Conservation (phyloP, 192 early-diverging fungal genomes). For the Coemansia javaensis region DNA sequence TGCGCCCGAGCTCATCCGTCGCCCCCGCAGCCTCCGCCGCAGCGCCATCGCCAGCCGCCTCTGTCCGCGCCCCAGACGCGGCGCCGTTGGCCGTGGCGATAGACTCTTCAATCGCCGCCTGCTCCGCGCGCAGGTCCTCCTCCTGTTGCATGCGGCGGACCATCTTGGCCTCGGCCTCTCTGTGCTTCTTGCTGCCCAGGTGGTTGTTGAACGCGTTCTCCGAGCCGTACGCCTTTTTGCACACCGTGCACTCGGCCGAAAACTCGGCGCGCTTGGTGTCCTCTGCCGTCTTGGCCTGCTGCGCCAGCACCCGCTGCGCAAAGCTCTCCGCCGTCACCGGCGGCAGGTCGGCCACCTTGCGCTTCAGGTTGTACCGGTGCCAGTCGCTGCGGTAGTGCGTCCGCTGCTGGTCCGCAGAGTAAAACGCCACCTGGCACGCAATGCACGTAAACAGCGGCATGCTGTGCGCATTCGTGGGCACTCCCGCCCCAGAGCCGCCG, state of each 20-base stretch:
- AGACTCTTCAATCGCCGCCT: slow-evolving; percentile 38
- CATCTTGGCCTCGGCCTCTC: slow-evolving; percentile 64
- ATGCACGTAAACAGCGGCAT: slow-evolving; percentile 72
- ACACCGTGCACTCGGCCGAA: slow-evolving; percentile 49
- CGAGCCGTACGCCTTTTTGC: slow-evolving; percentile 66
- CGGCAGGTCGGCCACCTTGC: slow-evolving; percentile 88
- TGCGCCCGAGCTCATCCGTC: slow-evolving; percentile 19
- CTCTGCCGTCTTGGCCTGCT: slow-evolving; percentile 53
- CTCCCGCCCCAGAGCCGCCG: slow-evolving; percentile 1
- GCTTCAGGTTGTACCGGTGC: slow-evolving; percentile 98
- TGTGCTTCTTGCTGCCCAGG: slow-evolving; percentile 91
- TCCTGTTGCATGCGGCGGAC: slow-evolving; percentile 34
- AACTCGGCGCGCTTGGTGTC: slow-evolving; percentile 40
- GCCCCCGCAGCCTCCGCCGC: not conserved
- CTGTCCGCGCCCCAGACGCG: not conserved
- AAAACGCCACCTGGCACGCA: slow-evolving; percentile 91
- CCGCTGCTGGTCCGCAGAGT: slow-evolving; percentile 81
- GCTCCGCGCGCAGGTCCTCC: slow-evolving; percentile 33
- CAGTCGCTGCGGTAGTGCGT: slow-evolving; percentile 94
- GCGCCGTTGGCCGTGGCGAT: slow-evolving; percentile 9
- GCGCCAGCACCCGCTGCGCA: slow-evolving; percentile 64
- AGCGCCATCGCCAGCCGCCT: not conserved
- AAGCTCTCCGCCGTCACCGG: slow-evolving; percentile 82
- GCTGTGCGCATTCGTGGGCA: slow-evolving; percentile 47
- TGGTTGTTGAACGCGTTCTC: slow-evolving; percentile 89